These are phyloP conservation scores for Fallopia convolvulus DNA, from an alignment of 148 eudicot species.

Conservation along the genomic window DNA sequence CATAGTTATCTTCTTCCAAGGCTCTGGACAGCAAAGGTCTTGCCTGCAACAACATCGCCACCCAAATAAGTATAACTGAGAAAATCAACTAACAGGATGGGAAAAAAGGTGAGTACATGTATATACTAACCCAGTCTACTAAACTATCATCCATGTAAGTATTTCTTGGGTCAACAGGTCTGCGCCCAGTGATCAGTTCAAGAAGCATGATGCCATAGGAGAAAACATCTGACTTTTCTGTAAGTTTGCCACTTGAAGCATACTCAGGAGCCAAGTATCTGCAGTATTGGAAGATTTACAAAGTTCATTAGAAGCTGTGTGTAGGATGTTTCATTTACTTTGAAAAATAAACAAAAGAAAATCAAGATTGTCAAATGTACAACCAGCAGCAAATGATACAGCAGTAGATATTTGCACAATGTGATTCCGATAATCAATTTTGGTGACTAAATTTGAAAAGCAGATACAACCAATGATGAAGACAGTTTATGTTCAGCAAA, in stretches of 20 bases:
- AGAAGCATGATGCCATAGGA: conserved; percentile 87
- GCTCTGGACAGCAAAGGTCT: conserved; percentile 85
- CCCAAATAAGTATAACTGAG: not conserved
- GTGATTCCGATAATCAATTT: not conserved
- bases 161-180: conserved; percentile 64
- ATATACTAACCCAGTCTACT: conserved; percentile 80
- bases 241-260: conserved; percentile 90
- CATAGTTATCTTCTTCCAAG: conserved; percentile 76
- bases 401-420: not conserved
- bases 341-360: not conserved
- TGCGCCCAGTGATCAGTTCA: conserved; percentile 82
- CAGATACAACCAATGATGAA: not conserved
- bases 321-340: not conserved
- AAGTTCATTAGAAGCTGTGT: not conserved
- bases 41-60: conserved; percentile 41
- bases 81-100: not conserved
- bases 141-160: conserved; percentile 81
- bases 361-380: not conserved
- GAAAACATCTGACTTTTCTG: conserved; percentile 92
- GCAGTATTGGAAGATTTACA: not conserved
- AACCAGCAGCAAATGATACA: not conserved
- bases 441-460: not conserved
- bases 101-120: not conserved
- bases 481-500: not conserved
- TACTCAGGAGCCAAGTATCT: conserved; percentile 96